These are phyloP conservation scores for Pistacia vera DNA, from an alignment of 345 rosid species.

Conservation along the genomic window DNA sequence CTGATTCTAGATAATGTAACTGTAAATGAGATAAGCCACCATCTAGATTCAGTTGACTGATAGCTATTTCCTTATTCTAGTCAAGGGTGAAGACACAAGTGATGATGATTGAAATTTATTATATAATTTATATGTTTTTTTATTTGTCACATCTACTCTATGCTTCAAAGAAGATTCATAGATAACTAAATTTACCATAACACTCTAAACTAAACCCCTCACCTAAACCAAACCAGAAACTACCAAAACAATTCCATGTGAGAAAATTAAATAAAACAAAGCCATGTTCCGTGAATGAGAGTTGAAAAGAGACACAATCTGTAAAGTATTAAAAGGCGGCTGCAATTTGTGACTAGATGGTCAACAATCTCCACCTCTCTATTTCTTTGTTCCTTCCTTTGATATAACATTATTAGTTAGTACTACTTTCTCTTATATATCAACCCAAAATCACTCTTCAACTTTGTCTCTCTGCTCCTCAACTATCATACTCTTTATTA, in stretches of 20 bases:
- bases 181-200: not conserved
- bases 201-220: not conserved
- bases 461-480: not conserved
- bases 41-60: too few species aligned
- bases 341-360: constrained; percentile 13
- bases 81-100: constrained; percentile 6
- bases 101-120: constrained; percentile 19
- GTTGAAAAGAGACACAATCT: not conserved
- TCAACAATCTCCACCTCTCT: constrained; percentile 44
- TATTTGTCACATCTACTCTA: constrained; percentile 15
- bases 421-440: not conserved
- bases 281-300: not conserved
- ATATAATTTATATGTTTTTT: too few species aligned
- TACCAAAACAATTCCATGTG: not conserved
- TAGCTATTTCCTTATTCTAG: not conserved
- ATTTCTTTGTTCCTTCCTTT: constrained; percentile 21
- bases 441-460: not conserved
- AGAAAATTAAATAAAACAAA: not conserved
- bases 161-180: constrained; percentile 20
- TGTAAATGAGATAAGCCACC: too few species aligned
- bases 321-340: constrained; percentile 41
- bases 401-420: not conserved
- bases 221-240: not conserved
- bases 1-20: too few species aligned
- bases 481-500: not conserved